Percentiles rank a stretch among this genome's conserved stretches.
phyloP scores from a whole-genome alignment of 768 basidiomycete species.

The Pleurotus salmoneostramineus region DNA sequence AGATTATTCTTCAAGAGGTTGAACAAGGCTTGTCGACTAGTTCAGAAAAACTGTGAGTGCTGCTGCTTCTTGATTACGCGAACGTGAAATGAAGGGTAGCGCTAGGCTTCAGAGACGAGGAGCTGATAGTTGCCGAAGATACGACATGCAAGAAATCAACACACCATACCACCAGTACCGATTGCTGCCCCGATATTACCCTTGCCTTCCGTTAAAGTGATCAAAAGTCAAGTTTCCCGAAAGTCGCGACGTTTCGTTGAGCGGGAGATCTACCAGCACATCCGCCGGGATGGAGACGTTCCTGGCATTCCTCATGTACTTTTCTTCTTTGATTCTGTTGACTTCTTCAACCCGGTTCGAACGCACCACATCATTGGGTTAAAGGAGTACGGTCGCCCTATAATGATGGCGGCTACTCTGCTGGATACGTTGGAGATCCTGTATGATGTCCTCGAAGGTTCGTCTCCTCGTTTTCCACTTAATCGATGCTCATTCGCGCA shows the following conservation, averaged over 20 bases:
- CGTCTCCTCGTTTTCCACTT: background rate
- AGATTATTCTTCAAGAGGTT: background rate
- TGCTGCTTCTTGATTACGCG: background rate
- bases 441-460: background rate
- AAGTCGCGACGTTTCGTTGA: background rate
- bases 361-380: background rate
- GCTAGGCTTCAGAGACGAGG: background rate
- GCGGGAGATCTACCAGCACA: background rate
- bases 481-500: background rate
- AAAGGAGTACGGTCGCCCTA: background rate
- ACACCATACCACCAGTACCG: background rate
- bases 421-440: background rate
- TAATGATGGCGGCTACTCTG: background rate
- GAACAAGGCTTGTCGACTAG: background rate
- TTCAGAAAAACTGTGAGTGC: background rate
- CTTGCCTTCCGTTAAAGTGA: background rate
- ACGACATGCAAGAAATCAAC: background rate
- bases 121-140: background rate
- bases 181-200: background rate
- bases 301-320: background rate
- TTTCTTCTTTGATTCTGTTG: background rate
- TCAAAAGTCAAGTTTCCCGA: background rate
- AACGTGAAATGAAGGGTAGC: too few species aligned
- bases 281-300: background rate
- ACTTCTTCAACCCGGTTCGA: background rate